Base-by-base conservation (phyloP, 257 asterid species). In the Rauvolfia tetraphylla region DNA sequence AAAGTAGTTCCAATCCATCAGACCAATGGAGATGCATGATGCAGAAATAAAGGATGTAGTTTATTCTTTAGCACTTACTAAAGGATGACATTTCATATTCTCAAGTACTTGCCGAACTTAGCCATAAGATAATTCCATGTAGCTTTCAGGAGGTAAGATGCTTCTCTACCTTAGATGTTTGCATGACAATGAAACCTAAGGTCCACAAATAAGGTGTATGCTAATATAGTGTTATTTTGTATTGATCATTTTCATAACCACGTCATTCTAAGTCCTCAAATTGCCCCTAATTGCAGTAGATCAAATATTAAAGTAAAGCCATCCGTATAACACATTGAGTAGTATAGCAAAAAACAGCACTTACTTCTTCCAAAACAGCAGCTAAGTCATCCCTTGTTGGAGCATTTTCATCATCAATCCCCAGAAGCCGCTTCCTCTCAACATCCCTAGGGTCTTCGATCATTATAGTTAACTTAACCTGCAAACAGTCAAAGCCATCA, bases 371-470 rank as follows among this genome's bases (percentile, higher is more conserved):
- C 79, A 95, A 83, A 75, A 83, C 90, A 75, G 83, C 88, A 3
- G 93, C 99, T 48, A 95, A 86, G 79, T 92, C 99, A 17, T 95
- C 99, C 81, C 99, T 88, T 1, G 96, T 91, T 53, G 98, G 99
- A 58, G 99, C 96, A 84, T 82, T 87, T 80, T 91, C 97, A 74
- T 92, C 97, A 62, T 92, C 97, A 63, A 95, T 92, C 73, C 99
- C 99, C 62, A 95, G 96, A 77, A 95, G 86, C 85, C 98, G 91
- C 88, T 81, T 87, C 80, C 98, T 84, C 86, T 95, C 98, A 27
- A 92, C 94, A 41, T 95, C 99, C 84, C 99, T 89, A 31, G 98
- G 99, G 69, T 95, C 99, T 87, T 95, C 99, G 63, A 95, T 95
- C 92, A 87, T 83, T 80, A 92, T 65, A 1, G 99, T 95, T 70